Base-by-base conservation (phyloP, 768 basidiomycete species). In the Lactifluus piperatus region DNA sequence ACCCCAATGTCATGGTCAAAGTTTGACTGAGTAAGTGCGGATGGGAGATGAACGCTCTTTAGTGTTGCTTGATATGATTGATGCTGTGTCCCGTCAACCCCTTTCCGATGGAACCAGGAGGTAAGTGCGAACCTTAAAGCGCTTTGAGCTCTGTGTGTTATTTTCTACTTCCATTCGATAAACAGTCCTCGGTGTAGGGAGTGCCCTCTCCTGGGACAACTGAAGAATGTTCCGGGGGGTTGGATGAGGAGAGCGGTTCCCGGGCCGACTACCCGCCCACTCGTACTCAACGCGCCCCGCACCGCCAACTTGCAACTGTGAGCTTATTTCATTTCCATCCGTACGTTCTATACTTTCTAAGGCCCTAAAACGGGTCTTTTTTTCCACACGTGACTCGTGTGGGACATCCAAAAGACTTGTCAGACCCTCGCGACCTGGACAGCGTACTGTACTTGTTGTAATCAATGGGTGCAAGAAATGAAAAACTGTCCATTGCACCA, bases 31-130 rank as follows among this genome's bases (percentile, higher is more conserved):
- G 75, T 72, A 60, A 88, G 77, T 1, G 82, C 77, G 14, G 87
- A 85, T 3, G 86, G 85, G 0, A 87, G 71, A 67, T 91, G 89
- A 2, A 91, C 85, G 4, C 80, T 76, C 68, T 85, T 87, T 36
- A 91, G 68, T 0, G 77, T 75, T 65, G 81, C 74, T 57, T 81
- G 77, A 66, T 91, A 85, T 0, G 88, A 90, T 74, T 88, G 83
- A 68, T 89, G 79, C 88, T 91, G 66, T 10, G 49, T 14, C 32
- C 36, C 30, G 29, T 47, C 24, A 36, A 49, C 41, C 39, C 41
- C 7, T 54, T 20, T 24, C n/a, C 5, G 14, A 49, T 57, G 24
- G 62, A 39, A 26, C 2, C 11, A 52, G 16, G 7, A 41, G 26
- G 11, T 3, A 57, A 37, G 20, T 24, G 43, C 66, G 2, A 34